Conservation (phyloP, 148 eudicot species). For the Spergularia marina region DNA sequence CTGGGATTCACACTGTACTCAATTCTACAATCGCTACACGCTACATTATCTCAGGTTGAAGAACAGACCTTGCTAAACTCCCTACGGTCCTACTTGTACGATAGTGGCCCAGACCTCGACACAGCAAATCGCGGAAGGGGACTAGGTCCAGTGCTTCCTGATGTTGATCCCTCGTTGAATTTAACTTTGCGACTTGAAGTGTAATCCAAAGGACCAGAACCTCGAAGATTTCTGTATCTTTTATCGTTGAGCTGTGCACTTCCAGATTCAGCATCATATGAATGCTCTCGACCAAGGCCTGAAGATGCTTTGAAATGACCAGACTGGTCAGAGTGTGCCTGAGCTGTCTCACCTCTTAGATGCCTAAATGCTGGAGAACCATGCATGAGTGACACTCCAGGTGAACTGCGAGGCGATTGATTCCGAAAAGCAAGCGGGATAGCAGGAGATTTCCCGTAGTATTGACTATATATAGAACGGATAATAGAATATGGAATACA, state of each 20-base stretch:
- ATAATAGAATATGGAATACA: slow-evolving; percentile 74
- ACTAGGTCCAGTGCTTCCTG: slow-evolving; percentile 82
- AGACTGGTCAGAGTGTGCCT: slow-evolving; percentile 42
- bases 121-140: slow-evolving; percentile 90
- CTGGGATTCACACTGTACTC: too few relatives aligned
- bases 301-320: slow-evolving; percentile 55
- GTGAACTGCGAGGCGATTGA: slow-evolving; percentile 75
- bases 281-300: slow-evolving; percentile 49
- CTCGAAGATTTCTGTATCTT: slow-evolving; percentile 50
- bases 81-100: slow-evolving; percentile 50
- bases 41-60: not conserved
- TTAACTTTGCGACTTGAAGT: slow-evolving; percentile 54
- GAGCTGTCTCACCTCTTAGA: slow-evolving; percentile 47
- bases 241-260: slow-evolving; percentile 40
- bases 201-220: slow-evolving; percentile 88
- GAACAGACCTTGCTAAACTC: not conserved
- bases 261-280: slow-evolving; percentile 45
- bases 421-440: slow-evolving; percentile 51
- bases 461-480: slow-evolving; percentile 85
- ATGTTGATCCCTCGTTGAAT: slow-evolving; percentile 68
- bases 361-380: slow-evolving; percentile 73
- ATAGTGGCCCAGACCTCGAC: slow-evolving; percentile 93
- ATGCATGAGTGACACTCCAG: slow-evolving; percentile 69
- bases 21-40: too few relatives aligned
- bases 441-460: slow-evolving; percentile 64